Percentiles rank a stretch among this genome's conserved stretches.
These are phyloP conservation scores for Thraustochytrium sp. DNA, from an alignment of 352 stramenopile genomes.

Conservation along the genomic window DNA sequence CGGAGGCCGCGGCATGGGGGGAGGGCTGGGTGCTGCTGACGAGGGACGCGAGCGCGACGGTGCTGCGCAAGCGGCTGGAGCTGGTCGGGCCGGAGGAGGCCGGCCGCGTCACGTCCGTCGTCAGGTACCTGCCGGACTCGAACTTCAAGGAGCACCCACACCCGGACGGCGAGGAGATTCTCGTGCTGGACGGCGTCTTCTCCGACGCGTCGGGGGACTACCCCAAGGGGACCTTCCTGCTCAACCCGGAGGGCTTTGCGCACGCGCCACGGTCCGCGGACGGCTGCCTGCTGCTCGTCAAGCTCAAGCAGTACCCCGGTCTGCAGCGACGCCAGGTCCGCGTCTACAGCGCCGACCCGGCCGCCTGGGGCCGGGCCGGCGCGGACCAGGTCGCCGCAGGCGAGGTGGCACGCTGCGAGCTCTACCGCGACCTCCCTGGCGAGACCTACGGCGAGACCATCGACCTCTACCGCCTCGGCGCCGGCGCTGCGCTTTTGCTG, in stretches of 20 bases:
- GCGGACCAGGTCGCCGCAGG: neutral
- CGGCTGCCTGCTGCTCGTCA: neutral
- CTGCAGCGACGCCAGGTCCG: neutral
- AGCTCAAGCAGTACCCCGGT: neutral
- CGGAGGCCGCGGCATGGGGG: no score
- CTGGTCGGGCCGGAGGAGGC: constrained; percentile 4
- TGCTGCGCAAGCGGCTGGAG: constrained; percentile 13
- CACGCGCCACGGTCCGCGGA: constrained; percentile 2
- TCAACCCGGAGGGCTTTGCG: neutral
- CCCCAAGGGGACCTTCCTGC: neutral
- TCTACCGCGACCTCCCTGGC: neutral
- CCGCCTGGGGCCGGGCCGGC: neutral
- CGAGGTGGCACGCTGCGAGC: neutral
- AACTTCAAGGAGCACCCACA: neutral
- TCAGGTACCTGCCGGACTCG: neutral
- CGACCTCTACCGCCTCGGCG: neutral
- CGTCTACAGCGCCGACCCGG: neutral
- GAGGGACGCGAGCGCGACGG: constrained; percentile 2
- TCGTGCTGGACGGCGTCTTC: constrained; percentile 11
- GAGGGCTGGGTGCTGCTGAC: no score
- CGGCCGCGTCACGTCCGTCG: neutral
- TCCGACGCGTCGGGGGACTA: constrained; percentile 1
- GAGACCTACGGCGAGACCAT: neutral
- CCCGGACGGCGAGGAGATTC: constrained; percentile 16
- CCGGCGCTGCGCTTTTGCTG: neutral